Evolutionary conservation across 1,284 basidiomycete species (phyloP).

Genomic region (Caloboletus inedulis): DNA sequence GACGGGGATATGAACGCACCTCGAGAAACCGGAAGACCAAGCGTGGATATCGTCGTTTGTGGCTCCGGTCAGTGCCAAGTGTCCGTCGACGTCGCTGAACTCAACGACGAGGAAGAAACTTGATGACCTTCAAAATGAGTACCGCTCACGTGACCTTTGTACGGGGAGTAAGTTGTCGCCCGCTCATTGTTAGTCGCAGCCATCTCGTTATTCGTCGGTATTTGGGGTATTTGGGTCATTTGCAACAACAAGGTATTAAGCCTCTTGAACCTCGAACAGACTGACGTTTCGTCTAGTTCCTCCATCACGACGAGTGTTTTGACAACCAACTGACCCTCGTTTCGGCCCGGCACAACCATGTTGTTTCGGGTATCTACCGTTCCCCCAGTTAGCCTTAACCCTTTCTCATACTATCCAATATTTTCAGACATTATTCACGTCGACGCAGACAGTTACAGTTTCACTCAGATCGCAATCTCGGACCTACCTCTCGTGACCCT

Average conservation of each 20-base stretch:
- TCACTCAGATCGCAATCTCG: constrained; percentile 6
- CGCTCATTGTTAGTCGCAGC: background rate
- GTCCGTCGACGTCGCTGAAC: constrained; percentile 9
- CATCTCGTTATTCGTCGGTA: background rate
- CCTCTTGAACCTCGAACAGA: constrained; percentile 4
- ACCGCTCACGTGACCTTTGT: constrained; percentile 21
- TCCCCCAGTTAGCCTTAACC: background rate
- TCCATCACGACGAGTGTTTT: constrained; percentile 20
- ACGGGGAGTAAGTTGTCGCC: no score
- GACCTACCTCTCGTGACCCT: constrained; percentile 2
- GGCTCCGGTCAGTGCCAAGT: background rate
- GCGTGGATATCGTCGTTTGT: background rate
- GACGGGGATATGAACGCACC: constrained; percentile 12
- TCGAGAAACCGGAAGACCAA: constrained; percentile 6
- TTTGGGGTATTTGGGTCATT: background rate
- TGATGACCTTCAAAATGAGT: constrained; percentile 8
- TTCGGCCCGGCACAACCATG: constrained; percentile 6
- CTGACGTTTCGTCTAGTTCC: background rate
- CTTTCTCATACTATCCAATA: background rate
- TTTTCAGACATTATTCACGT: background rate
- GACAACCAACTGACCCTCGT: constrained; percentile 12
- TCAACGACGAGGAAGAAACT: constrained; percentile 9
- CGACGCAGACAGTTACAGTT: background rate
- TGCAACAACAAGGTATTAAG: background rate
- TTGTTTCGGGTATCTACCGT: background rate